Conservation (phyloP, 2,329 filamentous ascomycete species). For the Aschersonia sp. region DNA sequence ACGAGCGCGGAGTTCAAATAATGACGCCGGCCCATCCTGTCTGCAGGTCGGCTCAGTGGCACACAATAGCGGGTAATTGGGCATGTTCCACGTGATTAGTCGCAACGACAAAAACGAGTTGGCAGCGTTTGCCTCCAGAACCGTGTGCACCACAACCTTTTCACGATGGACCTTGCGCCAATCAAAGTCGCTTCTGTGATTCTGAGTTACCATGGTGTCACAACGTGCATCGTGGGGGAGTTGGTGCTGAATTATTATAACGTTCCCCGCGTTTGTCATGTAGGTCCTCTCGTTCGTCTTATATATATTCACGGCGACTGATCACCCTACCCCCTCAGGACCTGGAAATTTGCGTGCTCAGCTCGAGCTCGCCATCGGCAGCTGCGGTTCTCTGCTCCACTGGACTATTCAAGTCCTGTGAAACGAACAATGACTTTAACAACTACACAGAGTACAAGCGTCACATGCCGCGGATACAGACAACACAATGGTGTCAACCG, state of each 20-base stretch:
- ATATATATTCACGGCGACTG: background rate
- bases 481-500: conserved; percentile 3
- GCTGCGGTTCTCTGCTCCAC: conserved; percentile 6
- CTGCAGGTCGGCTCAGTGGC: too few relatives aligned
- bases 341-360: conserved; percentile 7
- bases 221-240: conserved; percentile 4
- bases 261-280: conserved; percentile 6
- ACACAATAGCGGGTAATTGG: too few relatives aligned
- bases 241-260: conserved; percentile 7
- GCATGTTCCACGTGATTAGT: too few relatives aligned
- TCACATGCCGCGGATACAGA: conserved; percentile 8
- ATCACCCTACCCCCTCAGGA: conserved; percentile 2
- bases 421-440: conserved; percentile 3
- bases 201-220: conserved; percentile 3
- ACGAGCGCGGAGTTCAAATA: too few relatives aligned
- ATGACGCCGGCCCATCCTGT: too few relatives aligned
- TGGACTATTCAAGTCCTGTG: conserved; percentile 5
- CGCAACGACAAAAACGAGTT: too few relatives aligned
- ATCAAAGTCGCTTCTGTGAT: too few relatives aligned
- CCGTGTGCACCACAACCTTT: too few relatives aligned
- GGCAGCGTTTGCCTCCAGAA: too few relatives aligned
- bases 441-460: conserved; percentile 12
- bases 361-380: conserved; percentile 2
- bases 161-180: too few relatives aligned
- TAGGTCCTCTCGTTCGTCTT: background rate